Percentiles rank a stretch among this genome's conserved stretches.
Conservation (phyloP, 139 green algal species). For the Mesotaenium endlicherianum region DNA sequence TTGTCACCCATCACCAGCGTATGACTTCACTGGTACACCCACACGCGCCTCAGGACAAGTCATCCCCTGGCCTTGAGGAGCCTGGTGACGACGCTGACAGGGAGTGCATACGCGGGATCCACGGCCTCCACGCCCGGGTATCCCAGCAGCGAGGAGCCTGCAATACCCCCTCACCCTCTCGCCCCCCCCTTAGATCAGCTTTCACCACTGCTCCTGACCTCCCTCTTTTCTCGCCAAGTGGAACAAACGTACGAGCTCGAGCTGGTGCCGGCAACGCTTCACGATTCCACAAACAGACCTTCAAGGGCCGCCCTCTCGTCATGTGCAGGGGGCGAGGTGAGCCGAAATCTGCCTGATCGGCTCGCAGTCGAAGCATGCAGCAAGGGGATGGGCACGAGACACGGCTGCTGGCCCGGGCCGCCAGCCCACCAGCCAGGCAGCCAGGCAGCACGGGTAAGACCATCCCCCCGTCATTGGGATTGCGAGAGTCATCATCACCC, state of each 20-base stretch:
- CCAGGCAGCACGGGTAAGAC: too few species aligned
- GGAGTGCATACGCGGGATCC: conserved; percentile 86
- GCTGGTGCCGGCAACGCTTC: background rate
- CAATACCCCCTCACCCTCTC: background rate
- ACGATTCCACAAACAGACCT: too few species aligned
- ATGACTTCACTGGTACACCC: too few species aligned
- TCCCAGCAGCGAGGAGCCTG: conserved; percentile 81
- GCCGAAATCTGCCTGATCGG: too few species aligned
- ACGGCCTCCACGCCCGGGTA: conserved; percentile 69
- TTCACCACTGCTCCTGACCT: background rate
- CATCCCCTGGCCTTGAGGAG: background rate
- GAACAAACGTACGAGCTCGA: background rate
- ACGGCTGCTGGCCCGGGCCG: too few species aligned
- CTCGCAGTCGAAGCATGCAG: too few species aligned
- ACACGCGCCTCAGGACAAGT: too few species aligned
- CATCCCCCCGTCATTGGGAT: too few species aligned
- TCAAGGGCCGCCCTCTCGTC: background rate
- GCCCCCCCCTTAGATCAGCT: background rate
- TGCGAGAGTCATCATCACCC: too few species aligned
- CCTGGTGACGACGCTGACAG: conserved; percentile 66
- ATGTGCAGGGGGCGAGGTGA: background rate
- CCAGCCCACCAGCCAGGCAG: background rate
- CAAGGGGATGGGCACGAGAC: too few species aligned
- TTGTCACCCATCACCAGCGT: too few species aligned
- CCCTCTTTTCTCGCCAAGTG: background rate